A percentile compares a stretch with the other conserved stretches of the same genome.
These are phyloP conservation scores for Xylaria venustula DNA, from an alignment of 495 filamentous ascomycete species.

Conservation along the genomic window DNA sequence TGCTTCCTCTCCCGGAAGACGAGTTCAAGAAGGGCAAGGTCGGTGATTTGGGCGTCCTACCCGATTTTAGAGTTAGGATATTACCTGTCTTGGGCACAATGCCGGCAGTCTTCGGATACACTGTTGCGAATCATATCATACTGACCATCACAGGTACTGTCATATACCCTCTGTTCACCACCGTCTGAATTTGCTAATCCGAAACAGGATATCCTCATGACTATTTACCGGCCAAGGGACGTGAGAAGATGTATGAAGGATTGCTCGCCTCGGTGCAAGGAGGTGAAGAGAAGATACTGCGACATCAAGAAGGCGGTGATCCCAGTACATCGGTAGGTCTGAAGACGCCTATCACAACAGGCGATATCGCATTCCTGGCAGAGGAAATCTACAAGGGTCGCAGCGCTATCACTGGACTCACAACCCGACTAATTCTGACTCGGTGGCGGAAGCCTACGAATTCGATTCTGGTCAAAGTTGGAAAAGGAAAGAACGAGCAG, in stretches of 20 bases:
- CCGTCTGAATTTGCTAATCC: not conserved
- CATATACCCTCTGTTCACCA: not conserved
- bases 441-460: conserved; percentile 65
- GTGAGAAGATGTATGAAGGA: conserved; percentile 87
- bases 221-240: conserved; percentile 73
- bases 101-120: conserved; percentile 93
- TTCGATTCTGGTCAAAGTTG: conserved; percentile 46
- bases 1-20: conserved; percentile 83
- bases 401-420: conserved; percentile 77
- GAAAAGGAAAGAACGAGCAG: conserved; percentile 64
- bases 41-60: conserved; percentile 79
- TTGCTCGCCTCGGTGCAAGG: conserved; percentile 71
- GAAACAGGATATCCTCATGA: conserved; percentile 74
- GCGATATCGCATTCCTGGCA: conserved; percentile 80
- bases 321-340: conserved; percentile 62
- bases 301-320: conserved; percentile 50
- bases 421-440: conserved; percentile 71
- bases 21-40: conserved; percentile 87
- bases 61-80: conserved; percentile 91
- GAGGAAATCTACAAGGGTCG: conserved; percentile 87
- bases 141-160: conserved; percentile 63
- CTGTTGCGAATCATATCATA: conserved; percentile 87
- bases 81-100: conserved; percentile 94
- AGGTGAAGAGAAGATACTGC: conserved; percentile 68
- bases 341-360: conserved; percentile 70